These are phyloP conservation scores for Talaromyces sp. DNA, from an alignment of 2,329 filamentous ascomycete genomes.

Conservation along the genomic window DNA sequence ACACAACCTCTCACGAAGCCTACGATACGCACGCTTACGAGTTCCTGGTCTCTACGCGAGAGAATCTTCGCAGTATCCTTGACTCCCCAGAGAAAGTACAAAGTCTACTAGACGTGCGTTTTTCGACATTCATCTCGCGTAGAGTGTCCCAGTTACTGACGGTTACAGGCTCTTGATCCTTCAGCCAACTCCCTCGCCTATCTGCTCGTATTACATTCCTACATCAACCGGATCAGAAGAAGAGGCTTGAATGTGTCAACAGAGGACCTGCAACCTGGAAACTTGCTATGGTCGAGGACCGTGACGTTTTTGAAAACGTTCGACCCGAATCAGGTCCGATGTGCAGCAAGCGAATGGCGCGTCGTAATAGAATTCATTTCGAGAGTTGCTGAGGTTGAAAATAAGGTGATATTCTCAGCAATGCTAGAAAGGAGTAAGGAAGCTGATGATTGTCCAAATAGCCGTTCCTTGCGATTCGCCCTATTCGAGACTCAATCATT, in stretches of 20 bases:
- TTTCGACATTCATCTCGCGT: not conserved
- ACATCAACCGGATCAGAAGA: constrained; percentile 42
- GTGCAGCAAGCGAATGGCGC: constrained; percentile 41
- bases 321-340: constrained; percentile 44
- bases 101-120: constrained; percentile 35
- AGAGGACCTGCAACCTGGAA: constrained; percentile 43
- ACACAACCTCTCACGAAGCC: constrained; percentile 34
- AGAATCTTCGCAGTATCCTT: constrained; percentile 33
- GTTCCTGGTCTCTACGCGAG: constrained; percentile 38
- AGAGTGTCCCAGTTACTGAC: constrained; percentile 9
- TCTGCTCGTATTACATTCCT: constrained; percentile 52
- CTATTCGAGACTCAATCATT: constrained; percentile 44
- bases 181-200: constrained; percentile 59
- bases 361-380: constrained; percentile 36
- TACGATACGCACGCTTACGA: constrained; percentile 45
- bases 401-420: constrained; percentile 27
- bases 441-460: constrained; percentile 23
- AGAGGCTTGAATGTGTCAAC: constrained; percentile 34
- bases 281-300: constrained; percentile 50
- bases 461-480: constrained; percentile 39
- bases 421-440: constrained; percentile 17
- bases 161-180: constrained; percentile 48
- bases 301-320: constrained; percentile 55
- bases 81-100: constrained; percentile 21
- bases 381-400: constrained; percentile 31